Conservation (phyloP, 2,329 filamentous ascomycete genomes). For the Calonectria fujianensis region DNA sequence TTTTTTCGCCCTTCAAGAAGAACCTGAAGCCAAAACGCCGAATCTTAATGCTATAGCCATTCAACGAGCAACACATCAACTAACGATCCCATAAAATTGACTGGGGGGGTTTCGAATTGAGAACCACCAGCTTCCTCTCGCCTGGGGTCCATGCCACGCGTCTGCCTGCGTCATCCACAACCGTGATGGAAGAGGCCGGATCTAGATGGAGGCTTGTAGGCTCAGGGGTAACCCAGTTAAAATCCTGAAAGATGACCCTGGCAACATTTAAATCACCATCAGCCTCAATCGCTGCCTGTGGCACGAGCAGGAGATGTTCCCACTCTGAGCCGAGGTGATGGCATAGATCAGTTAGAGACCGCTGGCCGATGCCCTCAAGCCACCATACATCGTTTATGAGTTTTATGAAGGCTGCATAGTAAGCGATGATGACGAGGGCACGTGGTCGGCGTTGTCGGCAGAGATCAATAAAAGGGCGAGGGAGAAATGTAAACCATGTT, state of each 20-base stretch:
- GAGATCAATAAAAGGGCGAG: conserved; percentile 65
- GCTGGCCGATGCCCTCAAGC: conserved; percentile 67
- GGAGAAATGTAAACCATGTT: conserved; percentile 72
- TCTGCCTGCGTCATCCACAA: conserved; percentile 52
- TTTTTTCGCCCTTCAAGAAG: not conserved
- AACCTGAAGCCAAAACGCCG: not conserved
- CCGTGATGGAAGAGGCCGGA: conserved; percentile 41
- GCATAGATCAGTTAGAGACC: conserved; percentile 67
- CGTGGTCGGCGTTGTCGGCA: conserved; percentile 65
- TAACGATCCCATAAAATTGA: conserved; percentile 5
- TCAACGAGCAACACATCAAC: not conserved
- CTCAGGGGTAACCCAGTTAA: conserved; percentile 60
- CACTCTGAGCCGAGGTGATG: conserved; percentile 63
- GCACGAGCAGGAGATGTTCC: conserved; percentile 64
- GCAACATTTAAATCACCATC: conserved; percentile 61
- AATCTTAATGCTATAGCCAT: not conserved
- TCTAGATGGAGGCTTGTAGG: conserved; percentile 44
- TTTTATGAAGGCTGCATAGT: conserved; percentile 72
- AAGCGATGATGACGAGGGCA: conserved; percentile 71
- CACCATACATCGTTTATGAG: conserved; percentile 68
- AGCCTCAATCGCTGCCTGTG: conserved; percentile 61
- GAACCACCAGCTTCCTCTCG: conserved; percentile 49
- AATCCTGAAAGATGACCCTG: conserved; percentile 66
- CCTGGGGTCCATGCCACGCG: conserved; percentile 49
- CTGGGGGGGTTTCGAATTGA: conserved; percentile 39